These are phyloP conservation scores for Hypoxylon intermedium DNA, from an alignment of 495 filamentous ascomycete species.

Conservation along the genomic window DNA sequence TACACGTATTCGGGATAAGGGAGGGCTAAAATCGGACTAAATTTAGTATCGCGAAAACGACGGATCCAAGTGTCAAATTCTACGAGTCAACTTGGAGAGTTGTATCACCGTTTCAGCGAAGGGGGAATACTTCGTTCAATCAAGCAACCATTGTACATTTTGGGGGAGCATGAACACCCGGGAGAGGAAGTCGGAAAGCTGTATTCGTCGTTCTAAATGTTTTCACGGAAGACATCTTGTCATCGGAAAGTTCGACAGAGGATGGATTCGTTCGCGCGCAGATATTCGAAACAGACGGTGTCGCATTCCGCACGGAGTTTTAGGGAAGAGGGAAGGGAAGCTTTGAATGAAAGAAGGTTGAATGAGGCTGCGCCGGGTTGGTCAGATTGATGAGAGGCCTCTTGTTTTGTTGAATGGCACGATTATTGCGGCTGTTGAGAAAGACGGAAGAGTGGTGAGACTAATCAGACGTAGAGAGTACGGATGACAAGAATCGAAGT, in stretches of 20 bases:
- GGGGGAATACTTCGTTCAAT: slow-evolving; percentile 11
- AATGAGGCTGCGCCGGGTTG: no score
- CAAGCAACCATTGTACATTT: slow-evolving; percentile 33
- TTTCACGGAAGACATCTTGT: background rate
- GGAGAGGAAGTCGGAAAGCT: slow-evolving; percentile 4
- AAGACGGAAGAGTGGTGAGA: no score
- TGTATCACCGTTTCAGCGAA: background rate
- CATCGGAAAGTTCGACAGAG: no score
- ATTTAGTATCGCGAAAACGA: slow-evolving; percentile 4
- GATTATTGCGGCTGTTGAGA: no score
- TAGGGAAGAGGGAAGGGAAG: slow-evolving; percentile 1
- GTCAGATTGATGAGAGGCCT: slow-evolving; percentile 20
- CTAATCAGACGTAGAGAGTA: no score
- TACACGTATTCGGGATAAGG: slow-evolving; percentile 43
- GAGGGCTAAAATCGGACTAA: slow-evolving; percentile 13
- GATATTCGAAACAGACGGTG: slow-evolving; percentile 11
- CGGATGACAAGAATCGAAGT: no score
- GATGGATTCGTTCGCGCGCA: background rate
- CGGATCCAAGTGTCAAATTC: slow-evolving; percentile 14
- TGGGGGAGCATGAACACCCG: slow-evolving; percentile 11
- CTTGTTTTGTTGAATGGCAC: no score
- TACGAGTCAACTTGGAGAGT: slow-evolving; percentile 6
- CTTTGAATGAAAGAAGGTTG: background rate
- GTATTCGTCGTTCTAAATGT: background rate
- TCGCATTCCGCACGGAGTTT: slow-evolving; percentile 34